Base-by-base conservation (phyloP, 1,284 basidiomycete species). In the Marasmius tenuissimus region DNA sequence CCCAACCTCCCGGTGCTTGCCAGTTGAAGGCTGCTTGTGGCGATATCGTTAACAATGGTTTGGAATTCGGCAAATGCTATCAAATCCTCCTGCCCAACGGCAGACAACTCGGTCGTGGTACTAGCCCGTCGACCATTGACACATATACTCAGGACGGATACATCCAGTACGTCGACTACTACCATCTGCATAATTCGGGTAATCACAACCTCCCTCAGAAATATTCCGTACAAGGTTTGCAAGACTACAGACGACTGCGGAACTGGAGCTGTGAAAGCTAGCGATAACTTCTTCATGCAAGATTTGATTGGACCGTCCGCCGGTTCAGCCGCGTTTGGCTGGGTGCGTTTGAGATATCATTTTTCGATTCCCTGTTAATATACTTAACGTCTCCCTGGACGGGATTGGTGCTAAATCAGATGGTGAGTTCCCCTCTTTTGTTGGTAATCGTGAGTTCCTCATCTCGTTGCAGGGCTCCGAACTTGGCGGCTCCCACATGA, bases 151-250 rank as follows among this genome's bases (percentile, higher is more conserved):
- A 55, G 42, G 52, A 56, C 20, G 59, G 59, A 7, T 49, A 56
- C 33, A 37, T 56, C 42, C 59, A 61, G 59, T 61, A 48, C 7
- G 48, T 48, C 18, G 4, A 35, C 12, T 58, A 16, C 16, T 48
- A 2, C 4, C 33, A 8, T 47, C 48, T 14, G 33, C 27, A 12
- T 22, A n/a, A 42, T 9, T 16, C 12, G 16, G 12, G 54, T 10
- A 11, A 11, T 39, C 7, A 20, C 10, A 16, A 16, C 35, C 22
- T 18, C 5, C 34, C 55, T 22, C 40, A 58, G 57, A 50, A 40
- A 58, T 35, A 58, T 58, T 37, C 57, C 57, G 3, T 58, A 20
- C 47, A 48, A 50, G 48, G 57, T 58, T 34, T 58, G 57, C 57
- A 58, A 58, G 22, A 33, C 47, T 1, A 10, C 52, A 18, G 34